phyloP scores from a whole-genome alignment of 768 basidiomycete genomes.

The Trametes gibbosa region DNA sequence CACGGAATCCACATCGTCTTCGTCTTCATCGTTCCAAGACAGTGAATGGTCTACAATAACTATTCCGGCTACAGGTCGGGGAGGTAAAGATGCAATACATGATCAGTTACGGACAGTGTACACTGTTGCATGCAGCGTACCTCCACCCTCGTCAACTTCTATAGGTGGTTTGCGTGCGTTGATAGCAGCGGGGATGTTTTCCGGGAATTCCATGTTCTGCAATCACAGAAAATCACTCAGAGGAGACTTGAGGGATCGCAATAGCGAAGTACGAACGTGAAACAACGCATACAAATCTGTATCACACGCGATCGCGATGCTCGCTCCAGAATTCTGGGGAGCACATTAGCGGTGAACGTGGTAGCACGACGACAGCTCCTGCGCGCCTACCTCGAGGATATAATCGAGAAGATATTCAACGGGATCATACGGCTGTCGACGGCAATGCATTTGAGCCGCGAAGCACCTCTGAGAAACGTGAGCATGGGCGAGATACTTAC shows the following conservation, averaged over 20 bases:
- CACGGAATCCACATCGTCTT: too few relatives aligned
- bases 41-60: too few relatives aligned
- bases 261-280: background rate
- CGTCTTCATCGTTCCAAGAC: too few relatives aligned
- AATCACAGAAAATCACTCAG: too few relatives aligned
- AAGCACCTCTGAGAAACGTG: background rate
- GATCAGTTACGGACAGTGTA: background rate
- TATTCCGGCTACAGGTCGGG: too few relatives aligned
- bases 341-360: background rate
- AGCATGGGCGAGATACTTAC: background rate
- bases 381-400: slow-evolving; percentile 9
- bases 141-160: slow-evolving; percentile 1
- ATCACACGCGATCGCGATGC: slow-evolving; percentile 8
- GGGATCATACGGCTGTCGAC: slow-evolving; percentile 4
- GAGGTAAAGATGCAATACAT: too few relatives aligned
- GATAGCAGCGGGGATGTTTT: background rate
- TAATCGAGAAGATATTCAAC: slow-evolving; percentile 14
- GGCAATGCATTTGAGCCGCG: background rate
- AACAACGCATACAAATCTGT: slow-evolving; percentile 8
- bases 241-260: too few relatives aligned
- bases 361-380: too few relatives aligned
- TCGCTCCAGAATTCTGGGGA: slow-evolving; percentile 3
- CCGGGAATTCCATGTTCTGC: background rate
- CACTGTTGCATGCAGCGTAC: background rate
- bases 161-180: background rate